Evolutionary conservation across 306 rosid species (phyloP).

Genomic region (Delonix regia): DNA sequence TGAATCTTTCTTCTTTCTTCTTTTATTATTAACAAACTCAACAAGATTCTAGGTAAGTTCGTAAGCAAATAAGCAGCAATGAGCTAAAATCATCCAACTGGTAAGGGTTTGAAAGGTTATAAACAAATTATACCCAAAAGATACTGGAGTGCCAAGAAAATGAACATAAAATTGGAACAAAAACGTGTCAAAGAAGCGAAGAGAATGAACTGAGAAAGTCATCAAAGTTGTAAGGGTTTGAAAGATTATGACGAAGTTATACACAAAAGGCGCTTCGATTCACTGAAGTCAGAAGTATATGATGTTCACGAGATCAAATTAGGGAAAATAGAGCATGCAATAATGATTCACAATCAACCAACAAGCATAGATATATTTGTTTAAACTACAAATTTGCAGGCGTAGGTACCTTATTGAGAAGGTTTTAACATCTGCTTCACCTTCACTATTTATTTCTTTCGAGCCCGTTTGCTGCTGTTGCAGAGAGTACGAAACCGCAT

Average conservation of each 20-base stretch:
- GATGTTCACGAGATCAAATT: conserved; percentile 20
- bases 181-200: not conserved
- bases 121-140: not conserved
- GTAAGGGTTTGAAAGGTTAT: not conserved
- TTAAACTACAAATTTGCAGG: not conserved
- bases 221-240: not conserved
- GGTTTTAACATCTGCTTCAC: conserved; percentile 38
- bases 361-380: not conserved
- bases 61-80: not conserved
- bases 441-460: conserved; percentile 13
- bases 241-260: not conserved
- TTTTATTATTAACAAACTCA: not conserved
- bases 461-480: conserved; percentile 35
- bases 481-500: conserved; percentile 42
- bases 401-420: conserved; percentile 59
- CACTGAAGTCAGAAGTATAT: not conserved
- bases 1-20: not conserved
- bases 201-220: conserved; percentile 2
- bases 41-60: no score
- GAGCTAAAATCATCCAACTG: conserved; percentile 2
- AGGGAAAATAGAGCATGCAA: conserved; percentile 42
- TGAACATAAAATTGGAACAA: not conserved
- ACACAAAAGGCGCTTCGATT: conserved; percentile 2
- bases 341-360: conserved; percentile 15
- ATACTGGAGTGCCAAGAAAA: not conserved